Base-by-base conservation (phyloP, 768 basidiomycete species). In the Mrakia frigida region DNA sequence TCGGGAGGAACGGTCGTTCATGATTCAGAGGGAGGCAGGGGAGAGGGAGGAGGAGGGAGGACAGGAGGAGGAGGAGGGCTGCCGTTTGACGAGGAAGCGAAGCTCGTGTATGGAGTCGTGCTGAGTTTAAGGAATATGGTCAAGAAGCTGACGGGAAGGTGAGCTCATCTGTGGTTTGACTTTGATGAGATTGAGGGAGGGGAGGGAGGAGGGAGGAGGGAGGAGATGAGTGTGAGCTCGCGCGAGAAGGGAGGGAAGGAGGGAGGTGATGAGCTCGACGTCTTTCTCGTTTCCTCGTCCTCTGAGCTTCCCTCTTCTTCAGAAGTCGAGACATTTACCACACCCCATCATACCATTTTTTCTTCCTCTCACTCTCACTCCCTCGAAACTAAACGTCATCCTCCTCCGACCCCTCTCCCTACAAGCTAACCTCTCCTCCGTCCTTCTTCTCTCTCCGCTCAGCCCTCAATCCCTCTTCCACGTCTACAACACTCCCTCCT, bases 41-140 rank as follows among this genome's bases (percentile, higher is more conserved):
- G 11, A 18, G 74, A 61, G 23, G 72, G 53, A 28, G 73, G 41
- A 31, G 53, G 70, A 28, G 75, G 73, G 35, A 65, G 73, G 56
- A 50, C 52, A 39, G 75, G 88, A 89, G 60, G 83, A 80, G 56
- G 83, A 5, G 78, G 61, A 78, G 89, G 88, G 25, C 85, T 99
- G 28, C 86, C 96, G 9, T 98, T 99, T 80, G 97, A 99, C 81
- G 97, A 99, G 83, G 96, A 99, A 83, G 90, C 91, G 0, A 99
- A 99, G 82, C 87, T 99, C 78, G 95, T 99, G 0, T 99, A 98
- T 82, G 97, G 97, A 74, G 92, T 99, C 73, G 87, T 98, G 21
- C 86, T 98, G 60, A 94, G 93, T 10, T 82, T 99, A 80, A 85
- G 93, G 74, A 94, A 93, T 83, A 96, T 98, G 94, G 86, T 96